Percentiles rank a stretch among this genome's conserved stretches.
These are phyloP conservation scores for Phytophthora fragariae DNA, from an alignment of 352 stramenopile genomes.

Conservation along the genomic window DNA sequence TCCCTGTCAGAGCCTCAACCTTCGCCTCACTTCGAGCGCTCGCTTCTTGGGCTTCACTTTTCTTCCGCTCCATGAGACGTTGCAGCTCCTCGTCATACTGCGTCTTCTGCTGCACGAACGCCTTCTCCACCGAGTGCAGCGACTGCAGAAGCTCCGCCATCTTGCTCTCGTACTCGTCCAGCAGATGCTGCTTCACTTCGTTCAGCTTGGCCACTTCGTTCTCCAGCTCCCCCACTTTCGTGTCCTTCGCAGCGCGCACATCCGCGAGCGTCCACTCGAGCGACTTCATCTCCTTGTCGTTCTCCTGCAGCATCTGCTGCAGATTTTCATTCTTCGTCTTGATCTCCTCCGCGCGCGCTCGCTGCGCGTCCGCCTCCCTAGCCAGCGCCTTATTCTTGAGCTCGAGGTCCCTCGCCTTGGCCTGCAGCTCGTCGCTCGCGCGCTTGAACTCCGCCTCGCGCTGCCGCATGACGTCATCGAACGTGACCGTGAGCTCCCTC, in stretches of 20 bases:
- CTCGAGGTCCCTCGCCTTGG: slow-evolving; percentile 63
- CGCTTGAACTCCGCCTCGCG: slow-evolving; percentile 69
- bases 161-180: slow-evolving; percentile 89
- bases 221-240: slow-evolving; percentile 74
- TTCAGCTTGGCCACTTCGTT: slow-evolving; percentile 59
- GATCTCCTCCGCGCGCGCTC: slow-evolving; percentile 57
- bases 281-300: slow-evolving; percentile 72
- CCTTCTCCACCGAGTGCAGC: slow-evolving; percentile 82
- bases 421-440: slow-evolving; percentile 50
- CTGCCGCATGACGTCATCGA: slow-evolving; percentile 81
- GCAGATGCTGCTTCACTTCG: slow-evolving; percentile 76
- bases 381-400: slow-evolving; percentile 58
- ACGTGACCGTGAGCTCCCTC: slow-evolving; percentile 73
- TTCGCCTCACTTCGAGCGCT: slow-evolving; percentile 46
- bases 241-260: slow-evolving; percentile 58
- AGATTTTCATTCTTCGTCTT: slow-evolving; percentile 78
- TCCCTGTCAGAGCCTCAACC: slow-evolving; percentile 50
- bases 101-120: slow-evolving; percentile 85
- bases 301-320: slow-evolving; percentile 60
- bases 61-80: slow-evolving; percentile 53
- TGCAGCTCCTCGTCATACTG: slow-evolving; percentile 81
- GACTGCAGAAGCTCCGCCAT: slow-evolving; percentile 86
- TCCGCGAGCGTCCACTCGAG: slow-evolving; percentile 81
- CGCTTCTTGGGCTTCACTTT: slow-evolving; percentile 46
- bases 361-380: slow-evolving; percentile 53